Percentiles rank a stretch among this genome's conserved stretches.
Evolutionary conservation across 768 basidiomycete genomes (phyloP).

Genomic region (Rubroboletus pulcherrimus): DNA sequence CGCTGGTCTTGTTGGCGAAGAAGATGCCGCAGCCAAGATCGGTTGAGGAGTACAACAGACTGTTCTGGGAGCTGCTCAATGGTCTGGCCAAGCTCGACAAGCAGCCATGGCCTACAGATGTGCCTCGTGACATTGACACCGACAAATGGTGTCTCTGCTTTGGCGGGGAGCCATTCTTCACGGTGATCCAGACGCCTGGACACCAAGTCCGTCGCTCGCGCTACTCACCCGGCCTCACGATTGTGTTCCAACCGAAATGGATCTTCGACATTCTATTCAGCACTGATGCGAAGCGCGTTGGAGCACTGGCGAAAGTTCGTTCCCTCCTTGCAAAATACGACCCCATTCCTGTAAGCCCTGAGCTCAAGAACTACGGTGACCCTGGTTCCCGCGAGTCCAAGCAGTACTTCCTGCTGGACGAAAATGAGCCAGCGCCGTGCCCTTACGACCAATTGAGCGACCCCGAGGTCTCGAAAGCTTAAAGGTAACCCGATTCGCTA

Average conservation of each 20-base stretch:
- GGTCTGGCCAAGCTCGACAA: slow-evolving; percentile 16
- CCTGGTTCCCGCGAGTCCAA: slow-evolving; percentile 18
- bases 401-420: slow-evolving; percentile 23
- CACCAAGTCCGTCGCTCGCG: slow-evolving; percentile 23
- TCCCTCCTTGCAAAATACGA: slow-evolving; percentile 17
- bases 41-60: slow-evolving; percentile 16
- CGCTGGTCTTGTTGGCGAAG: slow-evolving; percentile 17
- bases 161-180: slow-evolving; percentile 20
- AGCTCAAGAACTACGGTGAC: slow-evolving; percentile 23
- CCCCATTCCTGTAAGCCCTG: slow-evolving; percentile 20
- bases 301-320: slow-evolving; percentile 18
- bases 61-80: slow-evolving; percentile 22
- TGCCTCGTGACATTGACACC: slow-evolving; percentile 21
- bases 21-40: slow-evolving; percentile 7
- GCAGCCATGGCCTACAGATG: slow-evolving; percentile 13
- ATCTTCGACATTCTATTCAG: slow-evolving; percentile 23
- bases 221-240: slow-evolving; percentile 16
- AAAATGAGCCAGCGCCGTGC: slow-evolving; percentile 18
- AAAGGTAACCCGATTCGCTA: background rate
- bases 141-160: slow-evolving; percentile 23
- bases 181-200: slow-evolving; percentile 19
- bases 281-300: slow-evolving; percentile 15
- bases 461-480: slow-evolving; percentile 3
- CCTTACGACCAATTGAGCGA: slow-evolving; percentile 12
- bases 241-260: slow-evolving; percentile 26